These are phyloP conservation scores for Exophiala calicioides DNA, from an alignment of 2,329 filamentous ascomycete species.

Conservation along the genomic window DNA sequence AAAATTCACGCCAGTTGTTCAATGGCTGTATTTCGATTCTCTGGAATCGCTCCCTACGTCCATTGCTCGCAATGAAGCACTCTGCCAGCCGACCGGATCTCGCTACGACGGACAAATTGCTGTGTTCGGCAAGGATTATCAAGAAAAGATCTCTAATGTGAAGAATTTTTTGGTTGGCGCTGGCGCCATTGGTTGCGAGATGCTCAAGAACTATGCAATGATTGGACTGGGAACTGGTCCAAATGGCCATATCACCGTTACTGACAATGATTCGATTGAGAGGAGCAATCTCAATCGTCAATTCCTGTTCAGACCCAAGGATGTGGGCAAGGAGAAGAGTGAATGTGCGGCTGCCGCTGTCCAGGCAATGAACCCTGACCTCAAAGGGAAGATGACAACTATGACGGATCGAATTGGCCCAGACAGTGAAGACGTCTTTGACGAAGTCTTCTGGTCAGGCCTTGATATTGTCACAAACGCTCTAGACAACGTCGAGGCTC, in stretches of 20 bases:
- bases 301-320: constrained; percentile 89
- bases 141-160: constrained; percentile 87
- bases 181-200: constrained; percentile 96
- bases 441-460: constrained; percentile 85
- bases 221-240: constrained; percentile 89
- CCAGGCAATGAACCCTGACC: constrained; percentile 90
- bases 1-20: constrained; percentile 93
- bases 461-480: constrained; percentile 95
- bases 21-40: constrained; percentile 97
- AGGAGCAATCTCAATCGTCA: constrained; percentile 98
- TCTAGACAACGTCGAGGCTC: constrained; percentile 93
- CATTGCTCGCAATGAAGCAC: constrained; percentile 74
- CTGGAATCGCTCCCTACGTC: constrained; percentile 87
- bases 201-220: constrained; percentile 99
- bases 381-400: constrained; percentile 80
- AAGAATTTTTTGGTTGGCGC: constrained; percentile 94
- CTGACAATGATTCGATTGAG: constrained; percentile 98
- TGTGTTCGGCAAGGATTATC: constrained; percentile 89
- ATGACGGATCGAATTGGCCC: constrained; percentile 86
- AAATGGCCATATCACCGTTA: constrained; percentile 84
- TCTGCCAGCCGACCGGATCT: constrained; percentile 79
- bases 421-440: constrained; percentile 92
- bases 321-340: constrained; percentile 96
- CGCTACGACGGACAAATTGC: constrained; percentile 97
- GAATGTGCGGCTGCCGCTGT: constrained; percentile 89